Percentiles rank a stretch among this genome's conserved stretches.
phyloP scores from a whole-genome alignment of 192 early-diverging fungal genomes.

The Endogone sp. region DNA sequence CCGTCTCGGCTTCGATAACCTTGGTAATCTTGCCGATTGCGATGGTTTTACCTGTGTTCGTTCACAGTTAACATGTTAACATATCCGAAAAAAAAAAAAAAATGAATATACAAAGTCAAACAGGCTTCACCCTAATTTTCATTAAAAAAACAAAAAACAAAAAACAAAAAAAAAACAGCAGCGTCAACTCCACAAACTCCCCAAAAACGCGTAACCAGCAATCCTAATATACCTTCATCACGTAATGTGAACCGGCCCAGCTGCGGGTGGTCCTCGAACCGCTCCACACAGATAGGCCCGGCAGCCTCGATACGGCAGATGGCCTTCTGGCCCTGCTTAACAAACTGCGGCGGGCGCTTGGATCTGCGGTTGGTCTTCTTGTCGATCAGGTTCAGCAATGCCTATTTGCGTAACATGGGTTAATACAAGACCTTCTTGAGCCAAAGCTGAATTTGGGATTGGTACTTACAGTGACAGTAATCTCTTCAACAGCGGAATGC shows the following conservation, averaged over 20 bases:
- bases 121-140: slow-evolving; percentile 2
- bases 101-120: neutral
- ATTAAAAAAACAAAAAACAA: no score
- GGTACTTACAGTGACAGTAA: slow-evolving; percentile 58
- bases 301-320: slow-evolving; percentile 82
- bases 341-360: slow-evolving; percentile 85
- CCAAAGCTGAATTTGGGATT: neutral
- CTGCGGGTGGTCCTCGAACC: slow-evolving; percentile 82
- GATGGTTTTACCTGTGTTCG: slow-evolving; percentile 79
- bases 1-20: slow-evolving; percentile 39
- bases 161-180: neutral
- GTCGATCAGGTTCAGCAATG: slow-evolving; percentile 88
- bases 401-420: slow-evolving; percentile 16
- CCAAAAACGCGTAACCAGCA: neutral
- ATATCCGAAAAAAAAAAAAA: neutral
- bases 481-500: slow-evolving; percentile 87
- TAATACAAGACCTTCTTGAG: neutral
- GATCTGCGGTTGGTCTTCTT: slow-evolving; percentile 88
- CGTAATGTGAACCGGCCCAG: slow-evolving; percentile 98
- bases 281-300: slow-evolving; percentile 81
- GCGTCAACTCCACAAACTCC: neutral
- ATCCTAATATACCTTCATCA: slow-evolving; percentile 74
- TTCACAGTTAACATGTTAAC: no score
- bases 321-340: slow-evolving; percentile 88
- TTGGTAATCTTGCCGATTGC: slow-evolving; percentile 95